Conservation (phyloP, 768 basidiomycete genomes). For the Cystobasidiopsis lactophilus region DNA sequence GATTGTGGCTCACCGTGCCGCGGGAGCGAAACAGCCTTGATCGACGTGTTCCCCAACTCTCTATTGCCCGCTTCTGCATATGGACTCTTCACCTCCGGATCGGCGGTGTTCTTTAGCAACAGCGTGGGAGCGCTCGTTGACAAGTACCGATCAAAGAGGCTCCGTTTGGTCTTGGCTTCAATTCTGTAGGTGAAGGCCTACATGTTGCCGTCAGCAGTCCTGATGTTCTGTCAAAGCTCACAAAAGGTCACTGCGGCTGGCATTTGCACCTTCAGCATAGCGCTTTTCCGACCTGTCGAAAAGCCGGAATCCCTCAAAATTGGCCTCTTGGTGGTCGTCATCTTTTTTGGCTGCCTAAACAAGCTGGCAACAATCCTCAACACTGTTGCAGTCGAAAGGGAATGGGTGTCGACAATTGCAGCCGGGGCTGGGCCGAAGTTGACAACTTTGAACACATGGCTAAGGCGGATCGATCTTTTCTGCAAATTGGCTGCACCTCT, state of each 20-base stretch:
- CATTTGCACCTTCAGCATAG: too few relatives aligned
- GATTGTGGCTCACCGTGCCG: too few relatives aligned
- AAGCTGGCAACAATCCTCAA: slow-evolving; percentile 29
- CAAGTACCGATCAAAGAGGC: slow-evolving; percentile 28
- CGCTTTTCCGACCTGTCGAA: not conserved
- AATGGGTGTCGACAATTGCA: slow-evolving; percentile 33
- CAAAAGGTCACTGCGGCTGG: too few relatives aligned
- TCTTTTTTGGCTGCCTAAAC: slow-evolving; percentile 25
- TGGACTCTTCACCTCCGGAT: slow-evolving; percentile 29
- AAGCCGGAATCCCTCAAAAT: not conserved
- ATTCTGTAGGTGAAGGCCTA: not conserved
- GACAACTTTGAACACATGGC: slow-evolving; percentile 29
- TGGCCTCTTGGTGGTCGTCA: slow-evolving; percentile 24
- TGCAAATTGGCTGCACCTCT: slow-evolving; percentile 35
- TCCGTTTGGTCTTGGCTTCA: slow-evolving; percentile 14
- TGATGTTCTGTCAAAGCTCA: too few relatives aligned
- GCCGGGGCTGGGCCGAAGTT: slow-evolving; percentile 24
- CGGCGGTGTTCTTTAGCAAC: slow-evolving; percentile 29
- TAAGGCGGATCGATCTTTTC: slow-evolving; percentile 28
- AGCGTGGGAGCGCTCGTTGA: slow-evolving; percentile 31
- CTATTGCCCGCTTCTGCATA: slow-evolving; percentile 33
- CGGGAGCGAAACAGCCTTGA: too few relatives aligned
- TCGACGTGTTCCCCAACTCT: slow-evolving; percentile 28
- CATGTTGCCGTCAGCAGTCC: too few relatives aligned
- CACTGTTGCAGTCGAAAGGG: slow-evolving; percentile 32